Base-by-base conservation (phyloP, 129 eudicot species). In the Apium graveolens region DNA sequence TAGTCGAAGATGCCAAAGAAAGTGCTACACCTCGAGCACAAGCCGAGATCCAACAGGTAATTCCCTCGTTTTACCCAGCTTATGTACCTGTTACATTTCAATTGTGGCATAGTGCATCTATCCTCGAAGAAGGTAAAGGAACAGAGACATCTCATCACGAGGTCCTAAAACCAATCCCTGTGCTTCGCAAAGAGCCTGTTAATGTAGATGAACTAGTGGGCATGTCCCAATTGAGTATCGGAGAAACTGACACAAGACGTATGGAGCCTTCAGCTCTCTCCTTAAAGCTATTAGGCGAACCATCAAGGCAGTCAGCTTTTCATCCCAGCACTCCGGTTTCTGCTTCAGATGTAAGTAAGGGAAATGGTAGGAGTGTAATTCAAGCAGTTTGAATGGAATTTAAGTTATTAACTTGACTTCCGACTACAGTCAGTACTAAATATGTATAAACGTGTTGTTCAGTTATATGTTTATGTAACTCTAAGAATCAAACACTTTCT, bases 161-260 rank as follows among this genome's bases (percentile, higher is more conserved):
- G 77, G 87, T 87, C 74, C 66, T 86, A 35, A 89, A 85, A 73
- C 91, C 96, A 35, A 87, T 82, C 49, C 86, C 98, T 1, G 53
- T 81, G 11, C 73, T 82, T 38, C 82, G 82, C 0, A 91, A 90
- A 80, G 97, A 93, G 75, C 89, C 98, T 26, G 81, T 90, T 60
- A 87, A 90, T 81, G 86, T 87, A 12, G 92, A 89, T 27, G 91
- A 82, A 69, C 83, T 91, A n/a, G 92, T 91, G 42, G 91, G 97
- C 53, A 83, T 90, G 89, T 90, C 88, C 57, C 89, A 88, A 78
- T 84, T 91, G 20, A 87, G 87, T 70, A 76, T 93, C 24, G 87
- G 77, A 32, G 92, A 90, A 35, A 79, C 80, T 18, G 88, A 82
- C 20, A 76, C 74, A 38, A 65, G 76, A 51, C 83, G 45, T 48